Evolutionary conservation across 31 red algal genomes (phyloP), one percentile per base, ranked within the genome.

Genomic region (Endocladia muricata): DNA sequence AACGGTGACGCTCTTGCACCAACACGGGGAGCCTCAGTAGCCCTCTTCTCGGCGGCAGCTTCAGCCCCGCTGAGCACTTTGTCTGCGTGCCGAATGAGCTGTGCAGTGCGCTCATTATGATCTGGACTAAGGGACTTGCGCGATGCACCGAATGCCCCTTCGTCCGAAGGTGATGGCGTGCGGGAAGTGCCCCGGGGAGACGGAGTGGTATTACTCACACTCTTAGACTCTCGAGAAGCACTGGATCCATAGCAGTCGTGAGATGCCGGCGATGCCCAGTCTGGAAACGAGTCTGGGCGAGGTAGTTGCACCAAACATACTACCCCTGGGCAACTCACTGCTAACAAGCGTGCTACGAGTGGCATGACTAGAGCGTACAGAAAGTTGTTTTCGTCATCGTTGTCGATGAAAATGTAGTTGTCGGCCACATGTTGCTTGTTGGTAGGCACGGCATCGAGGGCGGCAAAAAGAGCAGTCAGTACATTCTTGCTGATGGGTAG

Each of bases 331-430:
- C 55, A 68, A 29, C 68, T 75, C 9, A 81, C 85, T 60, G 85
- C 85, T n/a, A 89, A 70, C 21, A 89, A 41, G 4, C 85, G 66
- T 0, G 77, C 85, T 22, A 89, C 73, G 17, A 89, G 76, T 4
- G 85, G 85, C 22, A 89, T 40, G 31, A 89, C 85, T 7, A 81
- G 76, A n/a, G 77, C 85, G 70, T 81, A 89, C 31, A 89, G 74
- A 23, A 81, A 69, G 55, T 89, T 59, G 32, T 79, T 73, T 48
- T 73, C 3, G 26, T 81, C 67, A 5, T 57, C 57, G 35, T 89
- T 79, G 40, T 78, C 66, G 19, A 89, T 58, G 56, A 79, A 89
- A 37, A 89, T 55, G 68, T 80, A 79, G 55, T 74, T 73, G 69
- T 21, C 25, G n/a, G 25, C 52, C 25, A 19, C 34, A 13, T 21